phyloP scores from a whole-genome alignment of 139 green algal genomes.

The Monoraphidium neglectum region DNA sequence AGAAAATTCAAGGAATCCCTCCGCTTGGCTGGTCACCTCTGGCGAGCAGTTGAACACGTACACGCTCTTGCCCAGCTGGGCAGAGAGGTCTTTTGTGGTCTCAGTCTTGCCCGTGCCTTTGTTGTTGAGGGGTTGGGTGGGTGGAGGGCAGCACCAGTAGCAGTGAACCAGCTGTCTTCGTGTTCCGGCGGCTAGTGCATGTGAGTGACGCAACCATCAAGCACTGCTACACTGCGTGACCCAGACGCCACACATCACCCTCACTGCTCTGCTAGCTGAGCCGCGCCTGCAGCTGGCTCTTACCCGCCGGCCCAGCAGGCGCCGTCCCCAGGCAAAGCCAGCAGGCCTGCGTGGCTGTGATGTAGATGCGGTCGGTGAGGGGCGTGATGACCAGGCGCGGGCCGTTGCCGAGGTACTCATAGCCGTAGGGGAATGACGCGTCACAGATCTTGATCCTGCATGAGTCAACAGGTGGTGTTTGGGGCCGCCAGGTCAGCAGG shows the following conservation, averaged over 20 bases:
- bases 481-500: not conserved
- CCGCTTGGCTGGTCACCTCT: not conserved
- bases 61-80: slow-evolving; percentile 84
- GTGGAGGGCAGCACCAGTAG: too few relatives aligned
- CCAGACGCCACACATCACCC: too few relatives aligned
- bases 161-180: too few relatives aligned
- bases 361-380: slow-evolving; percentile 86
- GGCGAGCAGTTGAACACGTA: slow-evolving; percentile 91
- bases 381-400: slow-evolving; percentile 81
- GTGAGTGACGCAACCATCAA: too few relatives aligned
- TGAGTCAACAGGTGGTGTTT: slow-evolving; percentile 57
- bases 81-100: slow-evolving; percentile 84
- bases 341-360: slow-evolving; percentile 84
- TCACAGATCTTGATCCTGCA: slow-evolving; percentile 74
- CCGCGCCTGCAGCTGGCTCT: too few relatives aligned
- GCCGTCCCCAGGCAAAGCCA: slow-evolving; percentile 83
- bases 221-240: too few relatives aligned
- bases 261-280: too few relatives aligned
- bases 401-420: slow-evolving; percentile 88
- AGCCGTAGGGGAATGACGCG: slow-evolving; percentile 80
- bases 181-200: too few relatives aligned
- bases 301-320: slow-evolving; percentile 68
- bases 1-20: too few relatives aligned
- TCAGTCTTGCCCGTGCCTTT: slow-evolving; percentile 85
- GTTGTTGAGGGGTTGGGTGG: too few relatives aligned